Conservation (phyloP, 139 green algal species). For the Zygnema circumcarinatum region DNA sequence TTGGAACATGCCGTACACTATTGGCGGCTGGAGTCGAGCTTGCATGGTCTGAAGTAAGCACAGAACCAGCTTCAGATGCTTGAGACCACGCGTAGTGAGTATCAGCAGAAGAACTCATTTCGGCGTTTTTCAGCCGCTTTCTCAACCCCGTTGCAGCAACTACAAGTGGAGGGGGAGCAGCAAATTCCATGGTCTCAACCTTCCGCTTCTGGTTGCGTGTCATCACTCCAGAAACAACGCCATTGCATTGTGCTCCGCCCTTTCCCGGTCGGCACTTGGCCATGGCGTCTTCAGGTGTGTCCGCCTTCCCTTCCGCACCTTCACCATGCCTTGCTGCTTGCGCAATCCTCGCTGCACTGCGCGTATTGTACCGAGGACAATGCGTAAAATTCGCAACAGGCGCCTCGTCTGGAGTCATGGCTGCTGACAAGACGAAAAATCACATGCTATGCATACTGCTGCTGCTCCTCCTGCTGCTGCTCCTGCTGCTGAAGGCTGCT, state of each 20-base stretch:
- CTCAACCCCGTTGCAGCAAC: neutral
- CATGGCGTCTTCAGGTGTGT: no score
- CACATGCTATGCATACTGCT: no score
- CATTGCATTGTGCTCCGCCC: neutral
- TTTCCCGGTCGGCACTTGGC: no score
- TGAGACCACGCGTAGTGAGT: neutral
- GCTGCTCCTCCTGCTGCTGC: no score
- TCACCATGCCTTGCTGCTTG: neutral
- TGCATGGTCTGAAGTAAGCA: neutral
- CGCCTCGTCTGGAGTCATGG: no score
- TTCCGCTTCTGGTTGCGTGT: neutral
- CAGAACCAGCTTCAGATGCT: neutral
- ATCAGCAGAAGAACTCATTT: neutral
- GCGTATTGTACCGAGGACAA: neutral
- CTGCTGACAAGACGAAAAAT: no score
- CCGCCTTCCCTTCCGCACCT: neutral
- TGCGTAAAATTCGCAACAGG: no score
- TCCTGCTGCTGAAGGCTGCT: no score
- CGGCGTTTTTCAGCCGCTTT: neutral
- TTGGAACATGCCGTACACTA: no score
- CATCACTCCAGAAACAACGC: neutral
- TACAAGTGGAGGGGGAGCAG: neutral
- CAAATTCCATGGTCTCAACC: neutral
- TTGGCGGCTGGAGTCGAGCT: no score
- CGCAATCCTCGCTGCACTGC: neutral